Evolutionary conservation across 495 filamentous ascomycete genomes (phyloP).

Genomic region (Xylaria castorea): DNA sequence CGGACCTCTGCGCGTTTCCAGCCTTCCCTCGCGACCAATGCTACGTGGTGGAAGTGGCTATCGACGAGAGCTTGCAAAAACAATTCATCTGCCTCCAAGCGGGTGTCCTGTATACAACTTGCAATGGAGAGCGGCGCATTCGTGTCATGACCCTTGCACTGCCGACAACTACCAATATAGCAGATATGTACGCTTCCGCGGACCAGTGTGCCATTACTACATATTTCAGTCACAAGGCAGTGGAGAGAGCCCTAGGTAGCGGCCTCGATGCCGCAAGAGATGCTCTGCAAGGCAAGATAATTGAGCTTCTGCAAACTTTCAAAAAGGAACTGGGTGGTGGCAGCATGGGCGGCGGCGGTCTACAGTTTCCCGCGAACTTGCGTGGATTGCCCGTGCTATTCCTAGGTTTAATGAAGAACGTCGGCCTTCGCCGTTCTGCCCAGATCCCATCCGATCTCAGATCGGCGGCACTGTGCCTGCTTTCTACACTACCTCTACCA

Average conservation of each 20-base stretch:
- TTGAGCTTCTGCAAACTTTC: constrained; percentile 94
- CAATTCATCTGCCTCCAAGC: constrained; percentile 94
- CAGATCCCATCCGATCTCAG: constrained; percentile 97
- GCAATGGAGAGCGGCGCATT: constrained; percentile 95
- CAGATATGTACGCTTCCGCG: constrained; percentile 92
- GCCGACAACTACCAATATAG: constrained; percentile 87
- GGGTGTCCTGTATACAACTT: constrained; percentile 97
- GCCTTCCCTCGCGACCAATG: constrained; percentile 97
- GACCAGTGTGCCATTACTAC: constrained; percentile 92
- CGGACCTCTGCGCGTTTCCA: constrained; percentile 96
- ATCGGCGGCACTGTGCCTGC: constrained; percentile 88
- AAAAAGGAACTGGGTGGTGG: constrained; percentile 96
- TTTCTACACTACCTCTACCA: constrained; percentile 90
- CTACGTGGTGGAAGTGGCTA: constrained; percentile 98
- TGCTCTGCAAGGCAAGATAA: constrained; percentile 83
- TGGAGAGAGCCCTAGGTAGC: constrained; percentile 83
- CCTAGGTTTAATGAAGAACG: constrained; percentile 92
- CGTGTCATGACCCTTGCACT: constrained; percentile 92
- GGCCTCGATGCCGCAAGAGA: constrained; percentile 92
- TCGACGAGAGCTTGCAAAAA: constrained; percentile 93
- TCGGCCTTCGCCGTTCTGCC: constrained; percentile 91
- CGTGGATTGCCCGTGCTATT: constrained; percentile 88
- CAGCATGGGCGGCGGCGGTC: constrained; percentile 87
- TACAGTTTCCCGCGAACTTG: constrained; percentile 94
- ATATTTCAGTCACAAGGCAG: constrained; percentile 97